Percentiles rank a stretch among this genome's conserved stretches.
These are phyloP conservation scores for Sophora flavescens DNA, from an alignment of 306 rosid species.

Conservation along the genomic window DNA sequence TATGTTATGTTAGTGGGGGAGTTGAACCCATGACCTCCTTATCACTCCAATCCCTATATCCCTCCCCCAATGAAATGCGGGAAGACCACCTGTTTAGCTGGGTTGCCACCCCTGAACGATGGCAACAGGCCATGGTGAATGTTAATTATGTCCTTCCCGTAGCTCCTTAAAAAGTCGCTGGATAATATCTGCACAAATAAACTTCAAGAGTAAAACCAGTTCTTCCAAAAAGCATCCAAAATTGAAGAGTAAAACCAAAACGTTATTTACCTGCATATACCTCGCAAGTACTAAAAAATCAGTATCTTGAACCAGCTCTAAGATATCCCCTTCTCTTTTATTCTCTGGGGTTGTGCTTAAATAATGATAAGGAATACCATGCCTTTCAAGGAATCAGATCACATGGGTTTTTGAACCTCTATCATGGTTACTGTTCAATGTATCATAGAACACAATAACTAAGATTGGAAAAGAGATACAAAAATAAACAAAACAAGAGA, in stretches of 20 bases:
- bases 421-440: slow-evolving; percentile 66
- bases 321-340: slow-evolving; percentile 72
- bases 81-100: slow-evolving; percentile 69
- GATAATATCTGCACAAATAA: slow-evolving; percentile 66
- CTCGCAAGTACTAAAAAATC: slow-evolving; percentile 85
- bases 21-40: too few species aligned
- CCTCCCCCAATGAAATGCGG: slow-evolving; percentile 19
- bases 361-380: slow-evolving; percentile 70
- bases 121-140: slow-evolving; percentile 89
- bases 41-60: too few species aligned
- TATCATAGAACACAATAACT: slow-evolving; percentile 22
- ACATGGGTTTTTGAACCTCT: slow-evolving; percentile 77
- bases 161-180: slow-evolving; percentile 62
- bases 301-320: slow-evolving; percentile 77
- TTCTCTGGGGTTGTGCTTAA: slow-evolving; percentile 52
- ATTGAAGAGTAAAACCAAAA: too few species aligned
- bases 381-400: slow-evolving; percentile 72
- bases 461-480: slow-evolving; percentile 2
- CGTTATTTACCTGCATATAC: slow-evolving; percentile 79
- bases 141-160: slow-evolving; percentile 82
- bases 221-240: too few species aligned
- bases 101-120: slow-evolving; percentile 76
- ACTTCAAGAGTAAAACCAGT: background rate
- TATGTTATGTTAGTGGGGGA: too few species aligned
- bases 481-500: background rate